Evolutionary conservation across 352 stramenopile genomes (phyloP).

Genomic region (Phytophthora foliorum): DNA sequence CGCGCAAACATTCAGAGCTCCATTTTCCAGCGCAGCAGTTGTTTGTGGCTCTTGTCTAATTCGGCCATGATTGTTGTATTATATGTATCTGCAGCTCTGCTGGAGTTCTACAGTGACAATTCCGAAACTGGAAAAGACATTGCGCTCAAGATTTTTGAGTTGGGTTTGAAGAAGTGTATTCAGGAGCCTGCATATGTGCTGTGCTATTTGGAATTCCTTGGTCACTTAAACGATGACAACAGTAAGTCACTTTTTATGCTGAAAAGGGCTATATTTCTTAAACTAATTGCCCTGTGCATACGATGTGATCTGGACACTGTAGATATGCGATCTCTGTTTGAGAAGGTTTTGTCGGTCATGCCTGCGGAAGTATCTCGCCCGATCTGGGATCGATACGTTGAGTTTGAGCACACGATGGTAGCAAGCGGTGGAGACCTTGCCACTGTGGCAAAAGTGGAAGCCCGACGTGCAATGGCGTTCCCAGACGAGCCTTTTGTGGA

Average conservation of each 20-base stretch:
- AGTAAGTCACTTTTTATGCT: constrained; percentile 56
- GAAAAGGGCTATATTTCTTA: not conserved
- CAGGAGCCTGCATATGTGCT: constrained; percentile 86
- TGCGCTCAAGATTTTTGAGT: constrained; percentile 90
- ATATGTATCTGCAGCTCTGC: constrained; percentile 55
- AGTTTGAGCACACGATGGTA: constrained; percentile 91
- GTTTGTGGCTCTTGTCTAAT: constrained; percentile 7
- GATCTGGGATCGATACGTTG: constrained; percentile 90
- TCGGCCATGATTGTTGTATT: constrained; percentile 13
- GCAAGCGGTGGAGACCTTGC: constrained; percentile 85
- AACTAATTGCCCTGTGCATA: not conserved
- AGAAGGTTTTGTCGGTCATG: constrained; percentile 91
- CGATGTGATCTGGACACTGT: constrained; percentile 10
- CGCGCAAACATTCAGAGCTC: constrained; percentile 1
- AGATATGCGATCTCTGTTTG: constrained; percentile 92
- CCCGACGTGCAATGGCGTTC: constrained; percentile 80
- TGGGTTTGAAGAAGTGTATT: constrained; percentile 91
- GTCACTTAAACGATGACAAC: constrained; percentile 91
- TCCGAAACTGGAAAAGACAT: constrained; percentile 87
- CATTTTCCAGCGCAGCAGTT: not conserved
- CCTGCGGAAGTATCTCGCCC: constrained; percentile 78
- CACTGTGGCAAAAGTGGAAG: constrained; percentile 87
- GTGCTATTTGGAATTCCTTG: constrained; percentile 89
- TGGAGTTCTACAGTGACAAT: constrained; percentile 91
- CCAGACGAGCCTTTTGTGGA: constrained; percentile 80